phyloP scores from a whole-genome alignment of 148 eudicot species.

The Rhododendron henanense region DNA sequence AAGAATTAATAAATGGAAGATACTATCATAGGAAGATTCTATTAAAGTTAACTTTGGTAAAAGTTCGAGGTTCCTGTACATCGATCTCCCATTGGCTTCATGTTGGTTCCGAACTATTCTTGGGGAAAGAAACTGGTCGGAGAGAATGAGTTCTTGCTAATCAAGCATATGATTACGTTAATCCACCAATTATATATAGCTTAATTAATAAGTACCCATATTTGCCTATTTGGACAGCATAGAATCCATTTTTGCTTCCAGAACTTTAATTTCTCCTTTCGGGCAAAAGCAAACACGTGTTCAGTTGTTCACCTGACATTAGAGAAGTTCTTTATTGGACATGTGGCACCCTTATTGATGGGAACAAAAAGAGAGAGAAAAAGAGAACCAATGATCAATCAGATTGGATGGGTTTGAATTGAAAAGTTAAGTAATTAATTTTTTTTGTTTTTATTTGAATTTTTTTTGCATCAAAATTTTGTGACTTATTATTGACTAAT shows the following conservation, averaged over 20 bases:
- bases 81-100: neutral
- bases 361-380: no score
- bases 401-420: no score
- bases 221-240: neutral
- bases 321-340: neutral
- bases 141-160: constrained; percentile 10
- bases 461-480: no score
- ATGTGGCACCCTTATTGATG: neutral
- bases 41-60: neutral
- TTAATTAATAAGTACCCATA: neutral
- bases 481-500: no score
- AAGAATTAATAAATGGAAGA: neutral
- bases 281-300: neutral
- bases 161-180: neutral
- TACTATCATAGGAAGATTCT: neutral
- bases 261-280: neutral
- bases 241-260: neutral
- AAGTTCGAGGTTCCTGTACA: neutral
- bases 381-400: no score
- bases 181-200: neutral
- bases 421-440: no score
- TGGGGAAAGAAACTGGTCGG: neutral
- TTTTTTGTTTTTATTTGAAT: no score
- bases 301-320: neutral
- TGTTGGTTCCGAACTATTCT: neutral